Evolutionary conservation across 148 eudicot genomes (phyloP), one percentile per base, ranked within the genome.

Genomic region (Agrostemma githago): DNA sequence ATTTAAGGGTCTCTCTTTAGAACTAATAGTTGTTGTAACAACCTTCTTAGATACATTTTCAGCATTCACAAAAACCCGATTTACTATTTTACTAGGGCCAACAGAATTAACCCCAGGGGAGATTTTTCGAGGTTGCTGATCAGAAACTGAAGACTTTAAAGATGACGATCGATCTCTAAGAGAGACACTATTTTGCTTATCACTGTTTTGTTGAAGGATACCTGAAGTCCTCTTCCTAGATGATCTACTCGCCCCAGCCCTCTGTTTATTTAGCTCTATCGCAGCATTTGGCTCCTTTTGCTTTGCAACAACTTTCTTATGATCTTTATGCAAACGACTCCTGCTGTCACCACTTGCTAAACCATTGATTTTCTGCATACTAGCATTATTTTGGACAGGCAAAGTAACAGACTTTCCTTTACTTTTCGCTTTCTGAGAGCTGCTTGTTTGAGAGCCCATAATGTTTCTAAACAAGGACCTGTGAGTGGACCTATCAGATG

Each of bases 181-280:
- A 43, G 86, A 83, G 46, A 79, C 79, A 81, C 80, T 65, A 57
- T 87, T 95, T 75, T 90, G 97, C 90, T 92, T 95, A 76, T 91
- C 96, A 68, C 82, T 85, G 74, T 90, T 95, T 77, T 82, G 92
- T 76, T 85, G 86, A 48, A 86, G 92, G 54, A 81, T 86, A 79
- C 84, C 85, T 63, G 85, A 68, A 58, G 79, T 78, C 80, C 80
- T 87, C 72, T 82, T 83, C 42, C 75, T 62, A 54, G 86, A 82
- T 74, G 74, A 69, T 78, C 82, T 86, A 68, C 66, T 88, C 58
- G 83, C 86, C 74, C 74, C 80, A 68, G 44, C 77, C 74, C 82
- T 84, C 75, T 79, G 91, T 54, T 63, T 61, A 72, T 62, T 83
- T 73, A 80, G 11, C 64, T 85, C 77, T 74, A 82, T 86, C 69